Evolutionary conservation across 164 flowering plant species (phyloP).

Genomic region (Protea cynaroides): DNA sequence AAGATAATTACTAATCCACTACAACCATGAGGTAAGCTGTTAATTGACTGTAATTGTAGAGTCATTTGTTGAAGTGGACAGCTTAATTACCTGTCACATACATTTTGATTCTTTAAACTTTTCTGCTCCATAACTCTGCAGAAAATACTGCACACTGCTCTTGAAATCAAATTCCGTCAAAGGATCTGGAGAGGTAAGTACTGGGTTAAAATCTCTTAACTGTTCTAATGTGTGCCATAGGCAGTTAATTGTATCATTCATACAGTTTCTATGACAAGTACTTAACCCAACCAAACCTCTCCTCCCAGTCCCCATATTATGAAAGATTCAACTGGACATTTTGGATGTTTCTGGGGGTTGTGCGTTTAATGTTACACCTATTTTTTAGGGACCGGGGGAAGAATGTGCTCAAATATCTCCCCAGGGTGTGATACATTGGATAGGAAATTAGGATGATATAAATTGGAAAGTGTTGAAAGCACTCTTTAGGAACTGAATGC

Average conservation of each 20-base stretch:
- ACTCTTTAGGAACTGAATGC: too few species aligned
- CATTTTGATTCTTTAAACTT: not conserved
- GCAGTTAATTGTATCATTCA: not conserved
- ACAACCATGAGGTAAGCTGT: not conserved
- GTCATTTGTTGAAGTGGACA: not conserved
- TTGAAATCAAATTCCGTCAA: constrained; percentile 34
- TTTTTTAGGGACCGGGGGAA: too few species aligned
- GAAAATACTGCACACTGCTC: constrained; percentile 73
- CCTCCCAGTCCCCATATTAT: not conserved
- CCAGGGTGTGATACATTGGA: not conserved
- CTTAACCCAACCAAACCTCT: not conserved
- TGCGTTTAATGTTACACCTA: too few species aligned
- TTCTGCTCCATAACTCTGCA: constrained; percentile 21
- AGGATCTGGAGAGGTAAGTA: constrained; percentile 40
- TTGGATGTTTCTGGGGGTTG: not conserved
- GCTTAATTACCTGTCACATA: not conserved
- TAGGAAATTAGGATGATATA: not conserved
- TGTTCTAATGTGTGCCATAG: not conserved
- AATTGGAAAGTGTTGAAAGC: not conserved
- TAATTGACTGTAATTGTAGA: not conserved
- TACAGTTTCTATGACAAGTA: not conserved
- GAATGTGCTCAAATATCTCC: not conserved
- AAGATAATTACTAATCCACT: not conserved
- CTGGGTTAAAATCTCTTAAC: not conserved
- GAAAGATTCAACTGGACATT: not conserved